These are phyloP conservation scores for Gaultheria prostrata DNA, from an alignment of 148 eudicot genomes.

Conservation along the genomic window DNA sequence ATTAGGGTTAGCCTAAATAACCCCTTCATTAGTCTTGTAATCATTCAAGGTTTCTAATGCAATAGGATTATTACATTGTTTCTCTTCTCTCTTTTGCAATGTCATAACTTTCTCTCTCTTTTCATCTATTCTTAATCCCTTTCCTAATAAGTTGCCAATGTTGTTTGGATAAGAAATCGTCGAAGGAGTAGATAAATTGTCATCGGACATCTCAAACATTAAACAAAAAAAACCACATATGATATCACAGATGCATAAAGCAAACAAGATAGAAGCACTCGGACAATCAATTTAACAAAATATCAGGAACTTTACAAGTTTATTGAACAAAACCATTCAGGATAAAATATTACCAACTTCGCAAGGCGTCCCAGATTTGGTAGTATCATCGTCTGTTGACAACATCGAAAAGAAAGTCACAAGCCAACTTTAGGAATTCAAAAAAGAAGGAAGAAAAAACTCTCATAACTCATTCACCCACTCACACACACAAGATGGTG, in stretches of 20 bases:
- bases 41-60: too few species aligned
- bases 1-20: too few species aligned
- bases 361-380: slow-evolving; percentile 94
- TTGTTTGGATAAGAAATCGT: background rate
- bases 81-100: too few species aligned
- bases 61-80: too few species aligned
- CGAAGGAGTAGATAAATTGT: background rate
- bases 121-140: background rate
- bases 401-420: slow-evolving; percentile 18
- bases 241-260: background rate
- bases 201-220: background rate
- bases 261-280: background rate
- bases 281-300: background rate
- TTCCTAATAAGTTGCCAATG: background rate
- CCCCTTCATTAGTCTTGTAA: too few species aligned
- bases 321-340: background rate
- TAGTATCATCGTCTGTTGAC: slow-evolving; percentile 82
- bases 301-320: slow-evolving; percentile 16
- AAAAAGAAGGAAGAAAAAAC: slow-evolving; percentile 12
- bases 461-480: background rate
- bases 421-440: slow-evolving; percentile 1
- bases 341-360: slow-evolving; percentile 65
- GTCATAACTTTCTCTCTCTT: background rate
- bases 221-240: background rate
- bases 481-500: background rate